Base-by-base conservation (phyloP, 202 grass and related monocot genomes). In the Saccharum hybrid region DNA sequence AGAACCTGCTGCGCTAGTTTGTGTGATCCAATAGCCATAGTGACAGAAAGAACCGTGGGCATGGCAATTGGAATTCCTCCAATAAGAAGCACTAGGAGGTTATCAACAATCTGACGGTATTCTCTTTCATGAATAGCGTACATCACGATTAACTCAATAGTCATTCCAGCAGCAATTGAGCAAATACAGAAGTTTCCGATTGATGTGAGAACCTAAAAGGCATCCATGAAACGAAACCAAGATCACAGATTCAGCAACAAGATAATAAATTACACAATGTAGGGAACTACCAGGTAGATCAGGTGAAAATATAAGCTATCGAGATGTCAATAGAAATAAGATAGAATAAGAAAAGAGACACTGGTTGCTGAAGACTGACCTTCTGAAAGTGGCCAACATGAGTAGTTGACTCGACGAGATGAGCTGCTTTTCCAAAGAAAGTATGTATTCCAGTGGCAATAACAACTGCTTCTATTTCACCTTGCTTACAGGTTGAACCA, bases 121-220 rank as follows among this genome's bases (percentile, higher is more conserved):
- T 11, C 4, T 36, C 72, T 88, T 49, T 0, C 15, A 51, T 90
- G 88, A 82, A 90, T 18, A 67, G 82, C 82, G 0, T 67, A 84
- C 91, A 94, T 88, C 22, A 88, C 88, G 1, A 94, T 60, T 22
- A 94, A 78, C 71, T 94, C 91, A 0, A 88, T 84, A 42, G 78
- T n/a, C 86, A 93, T 93, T 62, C 91, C 91, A 63, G 66, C 71
- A 71, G 85, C 91, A 80, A 93, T 93, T 51, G 91, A 93, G 65
- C 83, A 93, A 36, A 93, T 93, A 38, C 91, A 93, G 59, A 93
- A 93, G 83, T 93, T 93, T 37, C 91, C 91, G 0, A 93, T 93
- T 7, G 91, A 85, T 61, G 91, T 93, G 28, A 93, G 80, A 82
- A 91, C 89, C 89, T 91, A 80, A 63, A 86, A 88, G 31, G 10